These are phyloP conservation scores for Penicillium flavigenum DNA, from an alignment of 495 filamentous ascomycete genomes.

Conservation along the genomic window DNA sequence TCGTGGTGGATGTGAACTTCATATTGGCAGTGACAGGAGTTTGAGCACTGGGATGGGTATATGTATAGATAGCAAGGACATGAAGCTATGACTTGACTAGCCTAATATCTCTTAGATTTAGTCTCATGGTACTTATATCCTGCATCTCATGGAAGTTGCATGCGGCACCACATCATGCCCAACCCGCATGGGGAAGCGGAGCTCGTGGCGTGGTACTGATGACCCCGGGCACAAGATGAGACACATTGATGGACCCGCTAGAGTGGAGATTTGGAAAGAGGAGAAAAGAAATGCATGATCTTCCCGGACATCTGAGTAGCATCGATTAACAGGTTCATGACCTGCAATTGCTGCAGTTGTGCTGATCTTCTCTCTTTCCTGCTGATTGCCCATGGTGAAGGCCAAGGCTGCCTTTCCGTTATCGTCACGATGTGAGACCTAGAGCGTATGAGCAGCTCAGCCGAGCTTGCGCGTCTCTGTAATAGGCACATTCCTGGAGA, in stretches of 20 bases:
- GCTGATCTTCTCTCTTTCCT: slow-evolving; percentile 19
- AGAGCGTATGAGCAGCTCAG: not conserved
- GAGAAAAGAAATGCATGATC: not conserved
- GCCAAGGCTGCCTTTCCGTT: slow-evolving; percentile 1
- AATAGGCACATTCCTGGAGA: slow-evolving; percentile 18
- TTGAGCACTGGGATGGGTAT: too few species aligned
- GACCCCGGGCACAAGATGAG: slow-evolving; percentile 10
- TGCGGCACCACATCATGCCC: slow-evolving; percentile 13
- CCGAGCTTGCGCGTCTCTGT: slow-evolving; percentile 15
- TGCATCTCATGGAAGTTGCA: slow-evolving; percentile 15
- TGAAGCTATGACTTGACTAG: not conserved
- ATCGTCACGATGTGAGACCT: slow-evolving; percentile 10
- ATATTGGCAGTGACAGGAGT: slow-evolving; percentile 18
- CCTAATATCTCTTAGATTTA: not conserved
- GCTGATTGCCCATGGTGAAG: not conserved
- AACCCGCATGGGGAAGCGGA: slow-evolving; percentile 28
- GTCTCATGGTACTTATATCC: slow-evolving; percentile 16
- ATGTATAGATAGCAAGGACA: not conserved
- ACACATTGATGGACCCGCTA: slow-evolving; percentile 9
- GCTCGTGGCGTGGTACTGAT: slow-evolving; percentile 11
- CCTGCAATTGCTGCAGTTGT: not conserved
- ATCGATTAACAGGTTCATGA: slow-evolving; percentile 1
- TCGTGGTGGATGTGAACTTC: slow-evolving; percentile 26
- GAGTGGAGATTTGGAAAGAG: slow-evolving; percentile 2
- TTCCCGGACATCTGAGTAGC: not conserved